phyloP scores from a whole-genome alignment of 1,284 basidiomycete species.

The Sphaerobolus stellatus region DNA sequence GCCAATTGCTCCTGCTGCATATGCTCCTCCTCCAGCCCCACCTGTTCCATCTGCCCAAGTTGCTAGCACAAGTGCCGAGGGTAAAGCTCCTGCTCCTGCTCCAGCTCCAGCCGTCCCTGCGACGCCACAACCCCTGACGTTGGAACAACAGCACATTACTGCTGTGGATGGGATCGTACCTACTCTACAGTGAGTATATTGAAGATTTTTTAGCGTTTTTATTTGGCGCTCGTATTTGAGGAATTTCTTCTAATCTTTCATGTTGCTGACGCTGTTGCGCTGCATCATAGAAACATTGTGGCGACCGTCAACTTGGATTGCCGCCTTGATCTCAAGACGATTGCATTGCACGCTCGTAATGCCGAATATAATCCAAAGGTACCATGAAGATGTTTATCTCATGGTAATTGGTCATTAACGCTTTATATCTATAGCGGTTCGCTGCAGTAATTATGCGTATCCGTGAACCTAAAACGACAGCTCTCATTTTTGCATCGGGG shows the following conservation, averaged over 20 bases:
- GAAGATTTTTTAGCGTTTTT: not conserved
- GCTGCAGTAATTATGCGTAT: conserved; percentile 99
- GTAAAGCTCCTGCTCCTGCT: conserved; percentile 35
- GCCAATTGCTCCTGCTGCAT: not conserved
- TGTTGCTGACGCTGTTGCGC: not conserved
- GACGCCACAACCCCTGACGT: conserved; percentile 70
- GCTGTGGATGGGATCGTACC: conserved; percentile 94
- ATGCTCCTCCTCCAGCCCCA: not conserved
- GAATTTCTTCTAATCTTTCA: not conserved
- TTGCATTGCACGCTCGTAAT: conserved; percentile 96
- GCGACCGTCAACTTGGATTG: conserved; percentile 99
- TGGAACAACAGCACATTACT: conserved; percentile 88
- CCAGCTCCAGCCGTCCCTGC: conserved; percentile 37
- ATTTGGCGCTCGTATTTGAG: conserved; percentile 1
- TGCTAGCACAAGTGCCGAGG: not conserved
- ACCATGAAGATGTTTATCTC: no score
- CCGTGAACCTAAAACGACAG: conserved; percentile 98
- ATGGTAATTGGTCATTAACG: conserved; percentile 45
- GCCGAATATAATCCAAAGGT: conserved; percentile 99
- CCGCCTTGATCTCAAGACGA: conserved; percentile 96
- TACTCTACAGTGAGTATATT: conserved; percentile 69
- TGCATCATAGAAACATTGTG: conserved; percentile 79
- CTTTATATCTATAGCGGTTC: conserved; percentile 79
- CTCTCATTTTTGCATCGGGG: conserved; percentile 98
- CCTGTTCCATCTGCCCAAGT: not conserved